Percentiles rank a stretch among this genome's conserved stretches.
These are phyloP conservation scores for Mycena vulgaris DNA, from an alignment of 768 basidiomycete genomes.

Conservation along the genomic window DNA sequence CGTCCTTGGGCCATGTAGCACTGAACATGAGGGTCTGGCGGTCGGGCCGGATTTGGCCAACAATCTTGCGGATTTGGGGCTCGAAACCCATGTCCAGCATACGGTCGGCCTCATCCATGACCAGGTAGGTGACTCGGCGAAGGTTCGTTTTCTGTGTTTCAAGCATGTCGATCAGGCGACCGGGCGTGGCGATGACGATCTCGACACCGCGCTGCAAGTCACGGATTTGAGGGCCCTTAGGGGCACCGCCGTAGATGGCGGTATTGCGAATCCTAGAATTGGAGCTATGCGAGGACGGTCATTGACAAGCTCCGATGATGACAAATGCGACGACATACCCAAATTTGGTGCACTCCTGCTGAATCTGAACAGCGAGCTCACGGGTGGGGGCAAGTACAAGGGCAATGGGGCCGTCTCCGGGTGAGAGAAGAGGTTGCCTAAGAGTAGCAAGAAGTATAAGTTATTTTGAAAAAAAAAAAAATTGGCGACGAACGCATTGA, in stretches of 20 bases:
- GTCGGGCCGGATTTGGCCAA: conserved; percentile 97
- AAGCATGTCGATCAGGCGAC: conserved; percentile 99
- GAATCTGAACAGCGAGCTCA: conserved; percentile 98
- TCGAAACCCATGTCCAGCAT: conserved; percentile 99
- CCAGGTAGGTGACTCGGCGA: conserved; percentile 95
- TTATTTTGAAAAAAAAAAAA: conserved; percentile 6
- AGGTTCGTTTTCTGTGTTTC: conserved; percentile 97
- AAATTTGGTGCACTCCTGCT: conserved; percentile 98
- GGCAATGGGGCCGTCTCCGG: conserved; percentile 98
- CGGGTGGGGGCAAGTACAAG: conserved; percentile 97
- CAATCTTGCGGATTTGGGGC: conserved; percentile 99
- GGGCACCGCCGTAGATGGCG: conserved; percentile 98
- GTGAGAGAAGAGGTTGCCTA: conserved; percentile 92
- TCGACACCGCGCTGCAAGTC: conserved; percentile 98
- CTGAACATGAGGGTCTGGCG: conserved; percentile 99
- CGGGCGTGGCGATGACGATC: conserved; percentile 99
- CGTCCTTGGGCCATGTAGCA: conserved; percentile 99
- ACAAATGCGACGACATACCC: conserved; percentile 70
- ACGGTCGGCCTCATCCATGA: conserved; percentile 99
- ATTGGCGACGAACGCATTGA: conserved; percentile 87
- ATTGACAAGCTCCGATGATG: conserved; percentile 16
- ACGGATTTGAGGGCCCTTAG: conserved; percentile 98
- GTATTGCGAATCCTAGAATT: conserved; percentile 98
- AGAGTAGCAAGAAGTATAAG: conserved; percentile 29
- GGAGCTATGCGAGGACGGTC: conserved; percentile 58